These are phyloP conservation scores for Mitragyna speciosa DNA, from an alignment of 257 asterid species.

Conservation along the genomic window DNA sequence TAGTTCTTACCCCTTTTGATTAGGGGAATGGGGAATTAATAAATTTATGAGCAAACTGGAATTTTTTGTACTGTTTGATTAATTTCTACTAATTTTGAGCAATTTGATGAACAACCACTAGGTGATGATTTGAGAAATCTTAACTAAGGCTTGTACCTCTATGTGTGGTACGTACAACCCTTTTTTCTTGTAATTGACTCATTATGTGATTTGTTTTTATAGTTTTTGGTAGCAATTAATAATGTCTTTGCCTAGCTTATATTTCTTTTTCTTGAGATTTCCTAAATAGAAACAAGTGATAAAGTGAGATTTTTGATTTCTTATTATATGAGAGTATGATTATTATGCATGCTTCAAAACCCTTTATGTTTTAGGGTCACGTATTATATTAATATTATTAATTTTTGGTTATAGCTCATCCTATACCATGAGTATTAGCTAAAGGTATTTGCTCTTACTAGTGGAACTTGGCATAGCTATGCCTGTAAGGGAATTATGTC, in stretches of 20 bases:
- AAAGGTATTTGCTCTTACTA: neutral
- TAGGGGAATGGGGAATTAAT: too few species aligned
- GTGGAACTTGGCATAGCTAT: neutral
- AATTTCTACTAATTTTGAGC: neutral
- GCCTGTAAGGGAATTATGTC: neutral
- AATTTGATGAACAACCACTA: neutral
- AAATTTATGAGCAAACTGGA: too few species aligned
- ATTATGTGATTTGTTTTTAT: neutral
- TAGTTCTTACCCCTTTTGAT: too few species aligned
- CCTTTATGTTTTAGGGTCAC: neutral
- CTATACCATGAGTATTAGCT: neutral
- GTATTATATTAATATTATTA: neutral
- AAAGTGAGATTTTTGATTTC: neutral
- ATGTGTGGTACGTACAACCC: neutral
- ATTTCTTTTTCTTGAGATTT: neutral
- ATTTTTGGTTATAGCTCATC: neutral
- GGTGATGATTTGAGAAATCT: neutral
- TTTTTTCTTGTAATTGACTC: neutral
- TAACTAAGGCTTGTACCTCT: neutral
- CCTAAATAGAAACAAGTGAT: neutral
- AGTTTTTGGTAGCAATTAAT: neutral
- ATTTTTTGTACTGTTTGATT: too few species aligned
- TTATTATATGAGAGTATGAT: neutral
- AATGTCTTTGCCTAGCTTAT: neutral
- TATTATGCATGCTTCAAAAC: neutral